Conservation (phyloP, 192 early-diverging fungal species). For the Coemansia sp. region DNA sequence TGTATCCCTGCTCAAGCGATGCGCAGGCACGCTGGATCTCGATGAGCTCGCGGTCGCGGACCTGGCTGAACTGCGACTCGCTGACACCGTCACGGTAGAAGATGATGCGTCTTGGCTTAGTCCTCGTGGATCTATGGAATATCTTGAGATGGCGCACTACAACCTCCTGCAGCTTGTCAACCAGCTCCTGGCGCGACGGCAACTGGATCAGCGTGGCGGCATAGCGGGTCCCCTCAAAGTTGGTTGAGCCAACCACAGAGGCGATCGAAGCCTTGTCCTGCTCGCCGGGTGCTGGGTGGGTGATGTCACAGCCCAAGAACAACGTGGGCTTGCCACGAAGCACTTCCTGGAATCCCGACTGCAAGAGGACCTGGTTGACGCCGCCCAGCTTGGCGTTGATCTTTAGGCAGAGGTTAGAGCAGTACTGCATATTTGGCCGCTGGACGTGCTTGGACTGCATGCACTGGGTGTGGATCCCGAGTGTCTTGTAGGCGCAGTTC, state of each 20-base stretch:
- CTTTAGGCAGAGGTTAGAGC: slow-evolving; percentile 94
- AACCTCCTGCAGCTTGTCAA: slow-evolving; percentile 63
- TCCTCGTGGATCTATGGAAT: slow-evolving; percentile 60
- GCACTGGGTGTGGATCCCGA: slow-evolving; percentile 92
- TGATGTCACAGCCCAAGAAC: slow-evolving; percentile 90
- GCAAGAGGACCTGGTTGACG: slow-evolving; percentile 73
- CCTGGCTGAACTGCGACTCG: slow-evolving; percentile 82
- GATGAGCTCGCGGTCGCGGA: slow-evolving; percentile 73
- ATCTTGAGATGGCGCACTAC: slow-evolving; percentile 70
- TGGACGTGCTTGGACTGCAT: slow-evolving; percentile 82
- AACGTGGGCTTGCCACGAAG: slow-evolving; percentile 75
- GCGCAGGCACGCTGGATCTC: slow-evolving; percentile 69
- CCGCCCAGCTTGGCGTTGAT: slow-evolving; percentile 95
- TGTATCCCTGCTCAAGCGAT: slow-evolving; percentile 69
- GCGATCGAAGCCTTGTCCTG: slow-evolving; percentile 72
- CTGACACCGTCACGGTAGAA: slow-evolving; percentile 93
- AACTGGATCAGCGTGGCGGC: slow-evolving; percentile 69
- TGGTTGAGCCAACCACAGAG: slow-evolving; percentile 72
- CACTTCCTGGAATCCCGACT: slow-evolving; percentile 56
- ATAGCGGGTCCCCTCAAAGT: slow-evolving; percentile 64
- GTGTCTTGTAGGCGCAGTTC: slow-evolving; percentile 83
- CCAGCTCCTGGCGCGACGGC: slow-evolving; percentile 73
- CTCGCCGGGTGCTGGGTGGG: slow-evolving; percentile 78
- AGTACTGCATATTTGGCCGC: slow-evolving; percentile 85
- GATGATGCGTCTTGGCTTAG: slow-evolving; percentile 73